These are phyloP conservation scores for Maudiozyma bulderi DNA, from an alignment of 805 yeast genomes.

Conservation along the genomic window DNA sequence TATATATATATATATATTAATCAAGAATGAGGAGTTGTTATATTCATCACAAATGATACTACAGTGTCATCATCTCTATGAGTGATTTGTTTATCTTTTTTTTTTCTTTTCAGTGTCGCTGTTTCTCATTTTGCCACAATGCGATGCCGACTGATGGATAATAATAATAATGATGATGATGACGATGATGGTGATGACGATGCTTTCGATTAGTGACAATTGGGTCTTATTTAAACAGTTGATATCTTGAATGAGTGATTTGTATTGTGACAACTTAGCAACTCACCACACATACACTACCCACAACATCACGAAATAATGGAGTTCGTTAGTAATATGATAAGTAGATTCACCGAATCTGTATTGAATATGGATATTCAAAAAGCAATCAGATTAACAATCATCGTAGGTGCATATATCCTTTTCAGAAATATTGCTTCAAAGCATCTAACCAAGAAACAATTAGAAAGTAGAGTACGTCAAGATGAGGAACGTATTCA, in stretches of 20 bases:
- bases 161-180: too few relatives aligned
- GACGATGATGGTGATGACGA: too few relatives aligned
- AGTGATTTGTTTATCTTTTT: too few relatives aligned
- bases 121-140: too few relatives aligned
- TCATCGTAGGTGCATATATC: conserved; percentile 54
- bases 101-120: too few relatives aligned
- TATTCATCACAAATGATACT: not conserved
- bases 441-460: conserved; percentile 48
- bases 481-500: conserved; percentile 18
- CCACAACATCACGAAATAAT: not conserved
- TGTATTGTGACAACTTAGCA: too few relatives aligned
- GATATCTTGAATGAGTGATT: too few relatives aligned
- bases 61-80: too few relatives aligned
- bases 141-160: too few relatives aligned
- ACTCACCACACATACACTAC: not conserved
- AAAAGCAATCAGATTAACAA: conserved; percentile 25
- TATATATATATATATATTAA: not conserved
- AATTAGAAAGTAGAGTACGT: conserved; percentile 42
- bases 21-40: not conserved
- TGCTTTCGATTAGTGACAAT: too few relatives aligned
- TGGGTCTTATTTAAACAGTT: too few relatives aligned
- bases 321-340: not conserved
- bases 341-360: not conserved
- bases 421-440: conserved; percentile 47
- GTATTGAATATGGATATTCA: conserved; percentile 6